Percentiles rank a stretch among this genome's conserved stretches.
phyloP scores from a whole-genome alignment of 345 rosid species.

The Gossypium thurberi region DNA sequence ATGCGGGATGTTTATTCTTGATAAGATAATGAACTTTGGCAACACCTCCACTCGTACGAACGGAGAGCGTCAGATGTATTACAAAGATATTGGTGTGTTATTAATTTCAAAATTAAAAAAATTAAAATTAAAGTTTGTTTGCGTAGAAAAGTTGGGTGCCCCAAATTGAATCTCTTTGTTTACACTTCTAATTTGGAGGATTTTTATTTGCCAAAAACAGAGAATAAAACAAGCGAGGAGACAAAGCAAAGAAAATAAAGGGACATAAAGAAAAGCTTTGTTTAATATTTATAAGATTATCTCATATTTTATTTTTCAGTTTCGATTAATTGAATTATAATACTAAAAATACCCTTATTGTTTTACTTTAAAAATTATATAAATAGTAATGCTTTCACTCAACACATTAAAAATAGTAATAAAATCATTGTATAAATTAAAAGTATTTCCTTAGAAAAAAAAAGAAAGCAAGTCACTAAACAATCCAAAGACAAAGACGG shows the following conservation, averaged over 20 bases:
- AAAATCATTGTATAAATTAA: no score
- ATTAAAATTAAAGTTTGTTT: background rate
- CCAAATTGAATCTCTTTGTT: background rate
- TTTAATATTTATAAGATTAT: no score
- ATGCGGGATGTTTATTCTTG: no score
- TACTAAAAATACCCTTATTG: no score
- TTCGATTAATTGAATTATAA: no score
- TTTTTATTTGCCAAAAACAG: background rate
- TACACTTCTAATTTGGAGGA: background rate
- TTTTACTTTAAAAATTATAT: no score
- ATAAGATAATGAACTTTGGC: no score
- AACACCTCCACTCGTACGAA: no score
- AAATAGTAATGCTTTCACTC: background rate
- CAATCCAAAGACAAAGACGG: background rate
- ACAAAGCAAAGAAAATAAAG: background rate
- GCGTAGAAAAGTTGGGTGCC: slow-evolving; percentile 2
- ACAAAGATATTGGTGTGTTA: background rate
- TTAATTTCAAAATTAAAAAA: background rate
- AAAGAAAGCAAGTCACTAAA: no score
- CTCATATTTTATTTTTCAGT: background rate
- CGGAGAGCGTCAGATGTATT: no score
- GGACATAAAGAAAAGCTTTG: background rate
- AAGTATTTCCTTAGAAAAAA: no score
- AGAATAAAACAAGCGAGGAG: slow-evolving; percentile 44
- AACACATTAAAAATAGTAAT: background rate